These are phyloP conservation scores for Stygiomarasmius scandens DNA, from an alignment of 1,284 basidiomycete genomes.

Conservation along the genomic window DNA sequence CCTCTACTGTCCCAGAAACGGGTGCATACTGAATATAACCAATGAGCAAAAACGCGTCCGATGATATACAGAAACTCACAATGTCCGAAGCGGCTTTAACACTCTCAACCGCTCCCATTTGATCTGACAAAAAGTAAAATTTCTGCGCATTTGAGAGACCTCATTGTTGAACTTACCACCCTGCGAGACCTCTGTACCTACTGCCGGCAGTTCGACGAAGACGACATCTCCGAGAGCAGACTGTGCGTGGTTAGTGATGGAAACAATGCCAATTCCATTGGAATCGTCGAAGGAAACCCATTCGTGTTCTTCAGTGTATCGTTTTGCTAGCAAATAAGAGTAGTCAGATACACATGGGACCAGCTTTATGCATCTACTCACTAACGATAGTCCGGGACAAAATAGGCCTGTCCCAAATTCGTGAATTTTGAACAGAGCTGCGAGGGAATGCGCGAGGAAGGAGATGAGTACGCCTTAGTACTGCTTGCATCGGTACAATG, in stretches of 20 bases:
- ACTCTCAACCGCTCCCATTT: constrained; percentile 95
- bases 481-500: constrained; percentile 10
- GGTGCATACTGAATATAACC: constrained; percentile 76
- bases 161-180: constrained; percentile 65
- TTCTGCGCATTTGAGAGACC: not conserved
- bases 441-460: constrained; percentile 3
- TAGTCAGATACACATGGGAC: not conserved
- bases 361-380: constrained; percentile 32
- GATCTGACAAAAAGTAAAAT: constrained; percentile 53
- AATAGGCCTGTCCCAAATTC: not conserved
- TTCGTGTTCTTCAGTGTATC: constrained; percentile 92
- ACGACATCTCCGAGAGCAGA: constrained; percentile 95
- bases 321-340: constrained; percentile 60
- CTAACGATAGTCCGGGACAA: constrained; percentile 30
- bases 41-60: not conserved
- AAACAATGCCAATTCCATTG: constrained; percentile 82
- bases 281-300: constrained; percentile 81
- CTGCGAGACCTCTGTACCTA: constrained; percentile 70
- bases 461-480: constrained; percentile 10
- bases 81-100: constrained; percentile 99
- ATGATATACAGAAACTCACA: constrained; percentile 48
- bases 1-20: constrained; percentile 81
- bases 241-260: constrained; percentile 95
- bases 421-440: not conserved
- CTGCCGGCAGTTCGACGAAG: constrained; percentile 88